Evolutionary conservation across 148 eudicot genomes (phyloP).

Genomic region (Nyssa sinensis): DNA sequence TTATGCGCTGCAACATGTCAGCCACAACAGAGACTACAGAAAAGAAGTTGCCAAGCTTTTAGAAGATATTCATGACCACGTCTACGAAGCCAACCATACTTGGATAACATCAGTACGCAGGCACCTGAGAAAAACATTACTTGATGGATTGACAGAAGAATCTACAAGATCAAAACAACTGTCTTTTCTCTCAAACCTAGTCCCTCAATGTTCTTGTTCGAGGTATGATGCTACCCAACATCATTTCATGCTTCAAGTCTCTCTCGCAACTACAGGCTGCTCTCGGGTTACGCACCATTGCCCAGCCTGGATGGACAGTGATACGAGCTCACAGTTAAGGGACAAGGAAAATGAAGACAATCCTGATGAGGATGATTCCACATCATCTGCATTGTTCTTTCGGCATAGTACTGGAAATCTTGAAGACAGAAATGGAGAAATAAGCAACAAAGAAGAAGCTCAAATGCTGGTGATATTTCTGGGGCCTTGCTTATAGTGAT

Average conservation of each 20-base stretch:
- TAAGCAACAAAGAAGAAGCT: conserved; percentile 53
- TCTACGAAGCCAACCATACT: conserved; percentile 73
- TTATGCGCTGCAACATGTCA: background rate
- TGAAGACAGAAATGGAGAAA: conserved; percentile 37
- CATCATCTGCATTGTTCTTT: conserved; percentile 48
- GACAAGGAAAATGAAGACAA: conserved; percentile 66
- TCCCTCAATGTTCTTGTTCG: conserved; percentile 77
- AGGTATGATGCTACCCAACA: conserved; percentile 17
- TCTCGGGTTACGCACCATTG: conserved; percentile 45
- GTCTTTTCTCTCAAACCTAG: conserved; percentile 76
- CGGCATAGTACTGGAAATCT: conserved; percentile 33
- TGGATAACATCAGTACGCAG: conserved; percentile 76
- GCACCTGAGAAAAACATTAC: conserved; percentile 50
- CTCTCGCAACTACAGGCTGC: conserved; percentile 31
- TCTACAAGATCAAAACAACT: conserved; percentile 40
- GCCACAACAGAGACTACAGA: conserved; percentile 28
- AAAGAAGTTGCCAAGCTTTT: conserved; percentile 50
- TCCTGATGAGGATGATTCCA: conserved; percentile 45
- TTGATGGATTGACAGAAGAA: conserved; percentile 47
- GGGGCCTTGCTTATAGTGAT: background rate
- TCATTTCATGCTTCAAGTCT: conserved; percentile 26
- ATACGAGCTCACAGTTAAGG: conserved; percentile 16
- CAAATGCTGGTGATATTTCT: conserved; percentile 17
- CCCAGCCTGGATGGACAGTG: conserved; percentile 62
- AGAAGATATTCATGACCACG: conserved; percentile 60